A percentile compares a stretch with the other conserved stretches of the same genome.
Evolutionary conservation across 176 grass and related monocot genomes (phyloP).

Genomic region (Cenchrus purpureus): DNA sequence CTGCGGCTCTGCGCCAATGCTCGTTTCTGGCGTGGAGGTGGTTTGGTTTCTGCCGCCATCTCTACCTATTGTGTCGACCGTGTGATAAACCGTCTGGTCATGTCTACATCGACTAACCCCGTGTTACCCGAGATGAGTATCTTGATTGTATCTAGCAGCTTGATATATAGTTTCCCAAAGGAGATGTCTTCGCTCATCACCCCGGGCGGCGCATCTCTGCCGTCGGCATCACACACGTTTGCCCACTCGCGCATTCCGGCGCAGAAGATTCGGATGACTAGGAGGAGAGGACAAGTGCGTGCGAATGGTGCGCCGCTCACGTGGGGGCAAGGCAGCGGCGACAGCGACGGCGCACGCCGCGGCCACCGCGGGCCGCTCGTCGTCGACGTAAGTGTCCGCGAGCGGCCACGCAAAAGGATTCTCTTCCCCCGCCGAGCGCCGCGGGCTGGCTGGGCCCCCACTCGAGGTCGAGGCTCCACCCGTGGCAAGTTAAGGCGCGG

Average conservation of each 20-base stretch:
- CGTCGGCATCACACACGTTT: constrained; percentile 1
- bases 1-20: not conserved
- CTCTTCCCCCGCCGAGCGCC: not conserved
- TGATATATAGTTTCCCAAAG: not conserved
- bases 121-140: too few relatives aligned
- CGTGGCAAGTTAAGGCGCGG: too few relatives aligned
- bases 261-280: not conserved
- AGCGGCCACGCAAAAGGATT: not conserved
- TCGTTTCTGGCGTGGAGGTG: not conserved
- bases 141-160: not conserved
- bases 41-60: not conserved
- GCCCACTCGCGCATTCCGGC: not conserved
- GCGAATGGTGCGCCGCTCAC: not conserved
- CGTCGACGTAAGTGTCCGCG: constrained; percentile 30
- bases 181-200: not conserved
- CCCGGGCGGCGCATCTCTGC: not conserved
- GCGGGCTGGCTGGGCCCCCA: not conserved
- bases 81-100: too few relatives aligned
- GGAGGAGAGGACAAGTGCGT: not conserved
- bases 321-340: not conserved
- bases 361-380: constrained; percentile 16
- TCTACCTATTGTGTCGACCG: too few relatives aligned
- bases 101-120: too few relatives aligned
- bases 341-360: constrained; percentile 14
- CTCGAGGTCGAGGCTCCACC: not conserved